phyloP scores from a whole-genome alignment of 2,329 filamentous ascomycete species.

The Drechslerella dactyloides region DNA sequence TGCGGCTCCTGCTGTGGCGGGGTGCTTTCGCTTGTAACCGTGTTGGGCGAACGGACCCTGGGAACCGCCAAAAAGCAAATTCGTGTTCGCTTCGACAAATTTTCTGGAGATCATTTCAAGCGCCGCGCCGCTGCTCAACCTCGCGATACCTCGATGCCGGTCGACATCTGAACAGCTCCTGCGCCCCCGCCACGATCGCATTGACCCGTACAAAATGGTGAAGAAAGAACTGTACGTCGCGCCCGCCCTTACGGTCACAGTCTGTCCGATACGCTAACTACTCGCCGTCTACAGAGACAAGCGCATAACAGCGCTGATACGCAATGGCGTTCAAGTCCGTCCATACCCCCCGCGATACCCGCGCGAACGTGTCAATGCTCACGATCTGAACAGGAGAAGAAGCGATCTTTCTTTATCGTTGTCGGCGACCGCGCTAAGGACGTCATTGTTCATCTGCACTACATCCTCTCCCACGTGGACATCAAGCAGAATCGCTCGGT shows the following conservation, averaged over 20 bases:
- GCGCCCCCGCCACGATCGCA: slow-evolving; percentile 16
- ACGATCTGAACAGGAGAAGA: slow-evolving; percentile 70
- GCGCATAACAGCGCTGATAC: slow-evolving; percentile 87
- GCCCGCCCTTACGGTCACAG: background rate
- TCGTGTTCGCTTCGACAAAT: slow-evolving; percentile 26
- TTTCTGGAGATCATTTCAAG: slow-evolving; percentile 26
- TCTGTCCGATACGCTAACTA: slow-evolving; percentile 24
- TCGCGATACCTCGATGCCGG: slow-evolving; percentile 13
- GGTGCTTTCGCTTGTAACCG: slow-evolving; percentile 5
- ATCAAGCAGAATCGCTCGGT: slow-evolving; percentile 96
- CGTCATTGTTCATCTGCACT: slow-evolving; percentile 92
- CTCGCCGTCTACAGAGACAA: slow-evolving; percentile 68
- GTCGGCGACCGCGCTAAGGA: slow-evolving; percentile 95
- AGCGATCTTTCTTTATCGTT: slow-evolving; percentile 96
- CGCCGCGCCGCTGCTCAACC: slow-evolving; percentile 6
- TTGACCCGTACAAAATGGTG: slow-evolving; percentile 51
- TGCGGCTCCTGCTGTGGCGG: background rate
- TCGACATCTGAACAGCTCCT: slow-evolving; percentile 21
- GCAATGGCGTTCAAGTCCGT: slow-evolving; percentile 75
- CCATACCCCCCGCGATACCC: background rate
- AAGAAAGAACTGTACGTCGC: slow-evolving; percentile 55
- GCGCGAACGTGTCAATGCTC: background rate
- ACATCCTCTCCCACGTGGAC: slow-evolving; percentile 87
- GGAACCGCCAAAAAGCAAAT: slow-evolving; percentile 31
- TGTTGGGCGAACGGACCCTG: slow-evolving; percentile 20